Evolutionary conservation across 805 yeast species (phyloP).

Genomic region (Candida cerambycidarum): DNA sequence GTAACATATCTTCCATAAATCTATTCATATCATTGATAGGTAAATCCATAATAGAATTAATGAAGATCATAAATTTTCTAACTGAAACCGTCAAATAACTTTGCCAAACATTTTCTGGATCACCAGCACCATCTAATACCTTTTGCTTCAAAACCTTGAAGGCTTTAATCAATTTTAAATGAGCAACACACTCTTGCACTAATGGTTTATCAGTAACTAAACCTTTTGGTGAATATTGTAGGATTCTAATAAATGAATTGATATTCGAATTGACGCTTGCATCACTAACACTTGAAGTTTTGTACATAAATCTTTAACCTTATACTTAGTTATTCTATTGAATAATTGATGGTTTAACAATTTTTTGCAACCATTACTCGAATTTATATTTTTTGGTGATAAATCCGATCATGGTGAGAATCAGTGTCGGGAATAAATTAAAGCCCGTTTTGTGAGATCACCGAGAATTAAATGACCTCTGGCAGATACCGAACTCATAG

Average conservation of each 20-base stretch:
- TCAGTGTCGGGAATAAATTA: not conserved
- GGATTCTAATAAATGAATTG: constrained; percentile 1
- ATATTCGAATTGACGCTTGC: not conserved
- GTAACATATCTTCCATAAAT: constrained; percentile 6
- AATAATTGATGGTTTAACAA: not conserved
- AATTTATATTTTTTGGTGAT: not conserved
- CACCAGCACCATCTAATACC: not conserved
- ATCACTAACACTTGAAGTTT: not conserved
- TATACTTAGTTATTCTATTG: not conserved
- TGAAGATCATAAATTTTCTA: constrained; percentile 20
- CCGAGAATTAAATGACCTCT: not conserved
- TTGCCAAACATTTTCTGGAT: constrained; percentile 19
- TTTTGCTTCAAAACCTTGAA: constrained; percentile 19
- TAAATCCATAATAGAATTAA: constrained; percentile 1
- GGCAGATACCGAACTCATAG: not conserved
- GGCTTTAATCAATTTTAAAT: constrained; percentile 23
- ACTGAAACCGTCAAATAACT: constrained; percentile 22
- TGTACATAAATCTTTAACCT: not conserved
- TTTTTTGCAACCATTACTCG: not conserved
- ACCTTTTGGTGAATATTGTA: not conserved
- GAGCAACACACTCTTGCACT: constrained; percentile 18
- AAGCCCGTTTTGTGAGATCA: not conserved
- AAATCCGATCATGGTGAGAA: not conserved
- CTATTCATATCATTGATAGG: not conserved
- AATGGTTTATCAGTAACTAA: constrained; percentile 7